These are phyloP conservation scores for Amaranthus hypochondriacus DNA, from an alignment of 148 eudicot species.

Conservation along the genomic window DNA sequence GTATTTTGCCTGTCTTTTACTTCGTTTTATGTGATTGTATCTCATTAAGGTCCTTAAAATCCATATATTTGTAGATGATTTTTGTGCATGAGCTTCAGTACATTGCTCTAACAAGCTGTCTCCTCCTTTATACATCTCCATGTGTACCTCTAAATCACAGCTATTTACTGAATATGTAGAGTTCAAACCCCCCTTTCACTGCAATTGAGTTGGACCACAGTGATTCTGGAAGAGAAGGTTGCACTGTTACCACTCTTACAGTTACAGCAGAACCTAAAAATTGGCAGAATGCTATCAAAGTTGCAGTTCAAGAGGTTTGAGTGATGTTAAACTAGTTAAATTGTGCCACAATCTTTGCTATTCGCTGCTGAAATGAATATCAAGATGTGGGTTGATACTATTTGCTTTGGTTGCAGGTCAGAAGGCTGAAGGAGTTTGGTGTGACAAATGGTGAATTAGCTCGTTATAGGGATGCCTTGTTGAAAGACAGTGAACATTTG, in stretches of 20 bases:
- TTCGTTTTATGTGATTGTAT: background rate
- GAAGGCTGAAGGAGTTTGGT: conserved; percentile 97
- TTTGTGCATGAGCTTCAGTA: conserved; percentile 2
- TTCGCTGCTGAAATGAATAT: conserved; percentile 7
- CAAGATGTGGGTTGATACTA: background rate
- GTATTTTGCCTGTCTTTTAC: background rate
- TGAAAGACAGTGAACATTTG: conserved; percentile 97
- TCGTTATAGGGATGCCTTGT: conserved; percentile 86
- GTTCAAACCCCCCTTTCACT: conserved; percentile 97
- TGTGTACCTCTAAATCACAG: background rate
- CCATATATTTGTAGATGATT: background rate
- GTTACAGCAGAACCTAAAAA: conserved; percentile 95
- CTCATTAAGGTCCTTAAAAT: background rate
- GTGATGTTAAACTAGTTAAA: conserved; percentile 6
- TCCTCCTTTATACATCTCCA: background rate
- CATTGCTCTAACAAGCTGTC: background rate
- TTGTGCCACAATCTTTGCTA: background rate
- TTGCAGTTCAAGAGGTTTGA: conserved; percentile 96
- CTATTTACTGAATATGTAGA: conserved; percentile 40
- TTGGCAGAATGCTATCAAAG: conserved; percentile 90
- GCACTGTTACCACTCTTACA: conserved; percentile 97
- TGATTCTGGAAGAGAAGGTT: conserved; percentile 99
- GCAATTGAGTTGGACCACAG: conserved; percentile 97
- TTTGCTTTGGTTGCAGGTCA: conserved; percentile 49
- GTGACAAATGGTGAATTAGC: conserved; percentile 96